These are phyloP conservation scores for Sporothrix dimorphospora DNA, from an alignment of 2,329 filamentous ascomycete genomes.

Conservation along the genomic window DNA sequence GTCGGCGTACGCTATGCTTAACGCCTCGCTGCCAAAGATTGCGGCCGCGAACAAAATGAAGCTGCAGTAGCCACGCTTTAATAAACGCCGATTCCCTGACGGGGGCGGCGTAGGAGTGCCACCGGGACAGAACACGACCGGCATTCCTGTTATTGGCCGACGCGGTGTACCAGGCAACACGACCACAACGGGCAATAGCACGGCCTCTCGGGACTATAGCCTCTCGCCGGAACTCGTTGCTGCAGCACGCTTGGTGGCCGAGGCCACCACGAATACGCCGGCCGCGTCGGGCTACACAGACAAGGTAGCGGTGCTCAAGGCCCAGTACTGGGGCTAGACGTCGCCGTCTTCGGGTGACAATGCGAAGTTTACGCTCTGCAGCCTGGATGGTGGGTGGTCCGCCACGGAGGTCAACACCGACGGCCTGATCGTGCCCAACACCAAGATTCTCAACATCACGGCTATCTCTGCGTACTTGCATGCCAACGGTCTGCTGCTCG, in stretches of 20 bases:
- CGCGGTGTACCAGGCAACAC: neutral
- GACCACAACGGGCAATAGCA: neutral
- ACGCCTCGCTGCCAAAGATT: neutral
- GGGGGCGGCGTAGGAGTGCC: too few relatives aligned
- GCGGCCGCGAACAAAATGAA: neutral
- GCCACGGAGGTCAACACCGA: neutral
- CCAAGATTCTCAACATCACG: constrained; percentile 2
- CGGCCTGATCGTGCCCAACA: neutral
- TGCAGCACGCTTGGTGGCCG: neutral
- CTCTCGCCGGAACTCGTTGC: neutral
- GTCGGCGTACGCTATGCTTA: neutral
- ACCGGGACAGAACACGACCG: too few relatives aligned
- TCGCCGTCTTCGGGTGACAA: neutral
- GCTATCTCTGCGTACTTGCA: neutral
- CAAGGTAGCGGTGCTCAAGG: neutral
- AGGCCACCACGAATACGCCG: neutral
- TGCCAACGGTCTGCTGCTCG: neutral
- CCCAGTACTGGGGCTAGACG: neutral
- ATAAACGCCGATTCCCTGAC: neutral
- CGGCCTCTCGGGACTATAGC: neutral
- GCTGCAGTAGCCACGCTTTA: constrained; percentile 9
- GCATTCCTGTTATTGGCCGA: neutral
- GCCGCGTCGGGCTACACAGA: neutral
- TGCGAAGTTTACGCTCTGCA: neutral
- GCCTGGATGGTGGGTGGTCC: neutral